Evolutionary conservation across 2,329 filamentous ascomycete species (phyloP).

Genomic region (Lasiodiplodia citricola): DNA sequence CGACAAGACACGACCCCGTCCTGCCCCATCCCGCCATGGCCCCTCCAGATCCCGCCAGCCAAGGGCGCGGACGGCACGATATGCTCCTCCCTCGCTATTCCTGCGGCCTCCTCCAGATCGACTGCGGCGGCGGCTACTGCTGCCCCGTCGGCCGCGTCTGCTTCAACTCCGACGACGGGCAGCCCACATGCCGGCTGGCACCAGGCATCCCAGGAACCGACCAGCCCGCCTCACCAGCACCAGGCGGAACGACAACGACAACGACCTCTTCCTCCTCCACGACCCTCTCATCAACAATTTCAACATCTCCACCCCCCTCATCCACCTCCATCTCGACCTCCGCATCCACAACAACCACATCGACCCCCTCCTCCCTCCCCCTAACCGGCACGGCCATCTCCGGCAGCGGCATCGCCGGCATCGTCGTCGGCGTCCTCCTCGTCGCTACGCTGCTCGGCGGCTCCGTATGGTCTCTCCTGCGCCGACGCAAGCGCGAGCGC

Average conservation of each 20-base stretch:
- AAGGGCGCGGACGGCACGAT: background rate
- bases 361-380: too few relatives aligned
- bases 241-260: background rate
- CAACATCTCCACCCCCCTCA: background rate
- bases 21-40: background rate
- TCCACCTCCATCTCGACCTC: background rate
- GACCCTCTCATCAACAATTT: background rate
- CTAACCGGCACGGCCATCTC: background rate
- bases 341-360: background rate
- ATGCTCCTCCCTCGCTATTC: background rate
- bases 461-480: background rate
- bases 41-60: background rate
- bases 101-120: background rate
- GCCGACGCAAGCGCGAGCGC: background rate
- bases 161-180: background rate
- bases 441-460: background rate
- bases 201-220: background rate
- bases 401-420: slow-evolving; percentile 6
- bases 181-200: background rate
- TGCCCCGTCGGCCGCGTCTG: background rate
- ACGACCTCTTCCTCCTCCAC: background rate
- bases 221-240: background rate
- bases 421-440: background rate
- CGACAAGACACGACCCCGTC: background rate
- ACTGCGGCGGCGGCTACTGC: slow-evolving; percentile 14